Evolutionary conservation across 2,329 filamentous ascomycete genomes (phyloP).

Genomic region (Dothideomycetidae sp.): DNA sequence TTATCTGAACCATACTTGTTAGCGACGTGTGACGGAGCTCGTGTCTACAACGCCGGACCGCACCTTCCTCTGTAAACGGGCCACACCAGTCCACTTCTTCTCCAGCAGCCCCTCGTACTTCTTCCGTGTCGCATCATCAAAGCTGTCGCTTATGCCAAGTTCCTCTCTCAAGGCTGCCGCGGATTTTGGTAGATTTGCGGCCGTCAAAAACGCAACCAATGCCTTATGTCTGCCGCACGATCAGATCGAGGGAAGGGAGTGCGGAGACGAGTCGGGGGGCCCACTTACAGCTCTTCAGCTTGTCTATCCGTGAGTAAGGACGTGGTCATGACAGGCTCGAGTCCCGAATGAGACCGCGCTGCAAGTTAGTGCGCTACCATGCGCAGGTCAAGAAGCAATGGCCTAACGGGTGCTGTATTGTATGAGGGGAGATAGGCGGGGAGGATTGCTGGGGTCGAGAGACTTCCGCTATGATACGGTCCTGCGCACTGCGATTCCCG

Average conservation of each 20-base stretch:
- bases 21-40: too few relatives aligned
- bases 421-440: too few relatives aligned
- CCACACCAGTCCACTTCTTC: constrained; percentile 97
- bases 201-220: constrained; percentile 74
- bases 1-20: too few relatives aligned
- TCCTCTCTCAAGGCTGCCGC: constrained; percentile 64
- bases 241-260: constrained; percentile 17
- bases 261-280: constrained; percentile 11
- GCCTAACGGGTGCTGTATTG: too few relatives aligned
- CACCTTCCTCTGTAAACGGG: constrained; percentile 90
- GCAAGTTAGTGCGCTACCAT: neutral
- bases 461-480: too few relatives aligned
- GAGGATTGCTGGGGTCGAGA: too few relatives aligned
- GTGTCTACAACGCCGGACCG: constrained; percentile 9
- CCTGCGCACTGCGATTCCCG: too few relatives aligned
- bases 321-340: constrained; percentile 45
- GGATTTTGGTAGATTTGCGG: constrained; percentile 55
- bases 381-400: neutral
- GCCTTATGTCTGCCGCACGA: constrained; percentile 62
- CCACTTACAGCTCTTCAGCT: constrained; percentile 72
- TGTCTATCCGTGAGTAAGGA: constrained; percentile 59
- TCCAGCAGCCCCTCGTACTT: constrained; percentile 90
- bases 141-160: constrained; percentile 52
- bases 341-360: neutral
- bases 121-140: constrained; percentile 71